Base-by-base conservation (phyloP, 768 basidiomycete species). In the Punctularia strigosozonata region DNA sequence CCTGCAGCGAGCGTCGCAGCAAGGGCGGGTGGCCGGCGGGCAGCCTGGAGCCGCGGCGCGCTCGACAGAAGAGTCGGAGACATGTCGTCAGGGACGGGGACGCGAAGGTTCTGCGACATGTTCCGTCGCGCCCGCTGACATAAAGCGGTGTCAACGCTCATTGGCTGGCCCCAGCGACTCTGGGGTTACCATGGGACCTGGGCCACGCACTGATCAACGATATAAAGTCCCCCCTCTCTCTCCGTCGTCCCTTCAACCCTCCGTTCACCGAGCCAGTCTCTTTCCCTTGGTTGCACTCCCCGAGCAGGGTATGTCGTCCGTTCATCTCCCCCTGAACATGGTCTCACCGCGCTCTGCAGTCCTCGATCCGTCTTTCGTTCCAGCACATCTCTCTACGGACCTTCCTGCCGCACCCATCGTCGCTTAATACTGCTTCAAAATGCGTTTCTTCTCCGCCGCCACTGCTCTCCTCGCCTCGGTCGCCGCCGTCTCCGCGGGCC, bases 391-490 rank as follows among this genome's bases (percentile, higher is more conserved):
- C 14, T 18, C 31, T 43, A 30, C 25, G 10, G 10, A 25, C n/a
- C 38, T 31, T 42, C 18, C 19, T n/a, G 43, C 35, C 37, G 41
- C 17, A 38, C 21, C 31, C 49, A 34, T 15, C 14, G 14, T 22
- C 13, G 10, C 21, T 37, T 43, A 25, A 32, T 39, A 17, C 20
- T 43, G 36, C 37, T 52, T 44, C 50, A 66, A 58, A 55, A 78
- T 77, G 74, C 73, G 59, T 53, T 70, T 69, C 59, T 63, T 67
- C 44, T 42, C 57, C 40, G 6, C 54, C 37, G 25, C 63, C 50
- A 58, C 63, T 60, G 62, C 65, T 50, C 57, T 54, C 44, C 42
- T 71, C 47, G 50, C 62, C 46, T 52, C 65, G 46, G 62, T 63
- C 43, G 58, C 53, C n/a, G 75, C 75, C 40, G 67, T 73, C 43